These are phyloP conservation scores for Marsdenia floribunda DNA, from an alignment of 257 asterid genomes.

Conservation along the genomic window DNA sequence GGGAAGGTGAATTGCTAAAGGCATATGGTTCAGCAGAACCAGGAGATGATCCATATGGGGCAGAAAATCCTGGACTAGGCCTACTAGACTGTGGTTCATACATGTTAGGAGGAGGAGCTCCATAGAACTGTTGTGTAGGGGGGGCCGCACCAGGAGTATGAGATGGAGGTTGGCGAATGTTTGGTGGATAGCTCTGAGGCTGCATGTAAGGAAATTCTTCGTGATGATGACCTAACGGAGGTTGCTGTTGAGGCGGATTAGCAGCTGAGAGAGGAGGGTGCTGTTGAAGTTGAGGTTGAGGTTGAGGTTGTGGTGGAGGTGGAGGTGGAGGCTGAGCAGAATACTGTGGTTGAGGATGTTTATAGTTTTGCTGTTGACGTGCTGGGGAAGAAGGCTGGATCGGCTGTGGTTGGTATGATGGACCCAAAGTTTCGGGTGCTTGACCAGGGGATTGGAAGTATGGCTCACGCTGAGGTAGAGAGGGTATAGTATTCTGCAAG, in stretches of 20 bases:
- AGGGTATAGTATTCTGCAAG: conserved; percentile 46
- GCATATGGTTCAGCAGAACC: conserved; percentile 61
- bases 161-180: conserved; percentile 41
- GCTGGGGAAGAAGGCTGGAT: conserved; percentile 24
- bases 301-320: conserved; percentile 41
- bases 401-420: conserved; percentile 50
- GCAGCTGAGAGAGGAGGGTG: conserved; percentile 38
- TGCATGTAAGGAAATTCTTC: conserved; percentile 61
- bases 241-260: conserved; percentile 48
- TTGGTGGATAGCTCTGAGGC: conserved; percentile 50
- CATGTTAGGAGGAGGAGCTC: conserved; percentile 37
- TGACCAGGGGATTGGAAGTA: conserved; percentile 56
- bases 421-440: conserved; percentile 48
- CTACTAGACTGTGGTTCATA: conserved; percentile 67
- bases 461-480: conserved; percentile 54
- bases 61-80: conserved; percentile 65
- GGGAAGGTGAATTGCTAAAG: conserved; percentile 51
- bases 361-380: conserved; percentile 41
- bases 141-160: conserved; percentile 45
- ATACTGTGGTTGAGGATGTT: conserved; percentile 50
- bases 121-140: conserved; percentile 59
- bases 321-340: conserved; percentile 37
- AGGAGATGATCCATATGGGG: conserved; percentile 48
- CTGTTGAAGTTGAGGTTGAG: conserved; percentile 41
- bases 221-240: conserved; percentile 50